These are phyloP conservation scores for Akebia trifoliata DNA, from an alignment of 164 flowering plant species.

Conservation along the genomic window DNA sequence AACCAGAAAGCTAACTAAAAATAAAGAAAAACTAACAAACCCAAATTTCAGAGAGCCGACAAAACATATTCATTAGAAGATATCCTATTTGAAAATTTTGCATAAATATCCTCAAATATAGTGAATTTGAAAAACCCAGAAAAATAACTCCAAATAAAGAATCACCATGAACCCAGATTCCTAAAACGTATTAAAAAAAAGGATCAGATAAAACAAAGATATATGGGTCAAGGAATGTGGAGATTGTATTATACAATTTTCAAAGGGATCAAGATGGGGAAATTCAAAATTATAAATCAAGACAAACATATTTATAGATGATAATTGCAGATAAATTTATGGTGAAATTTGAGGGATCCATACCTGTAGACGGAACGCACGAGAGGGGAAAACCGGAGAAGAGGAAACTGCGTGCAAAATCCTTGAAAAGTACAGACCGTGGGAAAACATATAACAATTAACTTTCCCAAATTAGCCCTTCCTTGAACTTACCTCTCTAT, in stretches of 20 bases:
- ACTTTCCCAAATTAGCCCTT: background rate
- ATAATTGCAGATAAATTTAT: constrained; percentile 1
- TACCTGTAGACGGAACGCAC: background rate
- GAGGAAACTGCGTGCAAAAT: background rate
- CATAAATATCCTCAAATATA: too few species aligned
- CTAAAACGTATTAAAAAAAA: background rate
- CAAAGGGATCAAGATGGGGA: background rate
- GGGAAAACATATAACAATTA: background rate
- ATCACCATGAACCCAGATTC: background rate
- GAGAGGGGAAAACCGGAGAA: background rate
- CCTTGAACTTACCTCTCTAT: background rate
- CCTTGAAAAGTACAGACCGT: background rate
- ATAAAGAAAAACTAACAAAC: background rate
- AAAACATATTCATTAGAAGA: background rate
- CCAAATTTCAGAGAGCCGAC: background rate
- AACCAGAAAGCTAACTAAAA: background rate
- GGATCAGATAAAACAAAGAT: background rate
- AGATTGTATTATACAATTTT: too few species aligned
- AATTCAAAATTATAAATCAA: background rate
- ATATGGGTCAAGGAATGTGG: background rate
- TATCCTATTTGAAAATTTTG: background rate
- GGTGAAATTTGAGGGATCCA: background rate
- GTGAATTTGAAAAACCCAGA: too few species aligned
- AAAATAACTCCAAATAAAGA: too few species aligned
- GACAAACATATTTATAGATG: background rate